A percentile compares a stretch with the other conserved stretches of the same genome.
Evolutionary conservation across 129 eudicot genomes (phyloP).

Genomic region (Pulicaria dysenterica): DNA sequence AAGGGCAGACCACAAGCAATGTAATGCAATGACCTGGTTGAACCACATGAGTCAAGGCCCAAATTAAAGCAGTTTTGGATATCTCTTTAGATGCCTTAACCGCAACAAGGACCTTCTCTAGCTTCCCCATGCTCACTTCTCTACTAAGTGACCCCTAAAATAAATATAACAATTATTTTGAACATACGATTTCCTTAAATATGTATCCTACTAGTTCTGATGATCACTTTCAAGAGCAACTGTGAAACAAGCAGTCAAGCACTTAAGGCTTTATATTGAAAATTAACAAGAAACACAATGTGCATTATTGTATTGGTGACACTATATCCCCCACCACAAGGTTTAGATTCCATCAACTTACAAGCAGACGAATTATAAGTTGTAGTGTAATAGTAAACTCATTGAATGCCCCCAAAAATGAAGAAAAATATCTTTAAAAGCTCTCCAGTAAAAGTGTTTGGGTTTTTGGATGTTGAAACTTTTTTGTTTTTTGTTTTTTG

Average conservation of each 20-base stretch:
- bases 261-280: constrained; percentile 1
- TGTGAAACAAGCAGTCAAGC: constrained; percentile 16
- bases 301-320: constrained; percentile 29
- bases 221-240: background rate
- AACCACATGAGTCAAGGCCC: constrained; percentile 97
- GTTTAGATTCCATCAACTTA: constrained; percentile 31
- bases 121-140: constrained; percentile 56
- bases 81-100: constrained; percentile 91
- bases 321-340: constrained; percentile 33
- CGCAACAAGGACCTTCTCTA: constrained; percentile 84
- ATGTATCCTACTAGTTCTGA: background rate
- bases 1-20: constrained; percentile 72
- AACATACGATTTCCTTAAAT: background rate
- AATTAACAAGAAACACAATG: constrained; percentile 4
- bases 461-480: background rate
- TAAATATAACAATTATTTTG: constrained; percentile 1
- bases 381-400: constrained; percentile 17
- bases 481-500: background rate
- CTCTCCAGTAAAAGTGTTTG: background rate
- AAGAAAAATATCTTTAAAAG: background rate
- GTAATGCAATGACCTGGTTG: constrained; percentile 94
- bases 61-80: constrained; percentile 78
- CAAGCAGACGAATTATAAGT: constrained; percentile 22
- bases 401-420: constrained; percentile 35
- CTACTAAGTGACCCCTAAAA: constrained; percentile 40